Conservation (phyloP, 768 basidiomycete species). For the Kwoniella pini region DNA sequence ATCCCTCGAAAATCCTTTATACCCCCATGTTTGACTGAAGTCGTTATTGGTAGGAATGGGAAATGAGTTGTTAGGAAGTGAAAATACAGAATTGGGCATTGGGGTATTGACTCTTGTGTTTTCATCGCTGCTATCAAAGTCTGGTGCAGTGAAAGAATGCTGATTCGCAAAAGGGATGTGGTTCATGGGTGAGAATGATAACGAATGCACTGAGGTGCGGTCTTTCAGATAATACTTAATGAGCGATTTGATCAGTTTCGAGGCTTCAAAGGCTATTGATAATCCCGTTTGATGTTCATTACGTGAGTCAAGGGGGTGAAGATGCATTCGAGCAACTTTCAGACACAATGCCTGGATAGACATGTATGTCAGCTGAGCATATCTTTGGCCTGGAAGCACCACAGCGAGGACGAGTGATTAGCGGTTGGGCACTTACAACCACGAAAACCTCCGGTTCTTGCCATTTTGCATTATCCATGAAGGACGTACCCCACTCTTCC, state of each 20-base stretch:
- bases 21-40: background rate
- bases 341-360: slow-evolving; percentile 14
- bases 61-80: background rate
- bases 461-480: slow-evolving; percentile 13
- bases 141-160: background rate
- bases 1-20: background rate
- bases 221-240: background rate
- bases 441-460: slow-evolving; percentile 19
- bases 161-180: too few species aligned
- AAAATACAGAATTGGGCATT: background rate
- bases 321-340: slow-evolving; percentile 11
- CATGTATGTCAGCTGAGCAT: too few species aligned
- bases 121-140: too few species aligned
- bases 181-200: background rate
- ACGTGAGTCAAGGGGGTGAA: slow-evolving; percentile 19
- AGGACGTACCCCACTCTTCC: slow-evolving; percentile 6
- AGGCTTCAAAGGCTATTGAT: slow-evolving; percentile 4
- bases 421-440: slow-evolving; percentile 17
- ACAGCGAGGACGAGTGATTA: background rate
- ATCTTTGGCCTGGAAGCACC: too few species aligned
- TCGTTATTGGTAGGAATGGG: background rate
- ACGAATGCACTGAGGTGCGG: background rate
- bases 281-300: slow-evolving; percentile 12
- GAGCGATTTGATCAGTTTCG: slow-evolving; percentile 14
- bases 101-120: too few species aligned